phyloP scores from a whole-genome alignment of 1,284 basidiomycete species.

The Tylopilus sp. region DNA sequence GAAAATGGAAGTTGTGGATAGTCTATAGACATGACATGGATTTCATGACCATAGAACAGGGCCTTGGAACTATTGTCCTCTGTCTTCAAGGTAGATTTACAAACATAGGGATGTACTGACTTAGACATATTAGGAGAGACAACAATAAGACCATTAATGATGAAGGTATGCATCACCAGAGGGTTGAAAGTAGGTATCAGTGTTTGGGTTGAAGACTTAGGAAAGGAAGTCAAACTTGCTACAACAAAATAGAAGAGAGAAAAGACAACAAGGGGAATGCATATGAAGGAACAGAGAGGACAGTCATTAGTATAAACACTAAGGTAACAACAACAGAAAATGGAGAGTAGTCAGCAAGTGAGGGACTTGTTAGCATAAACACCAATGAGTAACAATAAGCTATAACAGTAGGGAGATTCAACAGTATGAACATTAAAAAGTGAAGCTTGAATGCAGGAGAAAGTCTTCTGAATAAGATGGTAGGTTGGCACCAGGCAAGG shows the following conservation, averaged over 20 bases:
- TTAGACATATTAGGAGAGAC: too few relatives aligned
- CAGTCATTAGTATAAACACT: too few relatives aligned
- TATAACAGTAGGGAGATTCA: neutral
- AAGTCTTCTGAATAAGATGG: neutral
- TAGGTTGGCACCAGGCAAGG: too few relatives aligned
- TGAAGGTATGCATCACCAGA: neutral
- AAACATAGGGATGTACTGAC: neutral
- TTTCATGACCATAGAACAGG: constrained; percentile 1
- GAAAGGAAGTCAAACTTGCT: neutral
- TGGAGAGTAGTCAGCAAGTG: neutral
- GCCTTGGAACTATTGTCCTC: neutral
- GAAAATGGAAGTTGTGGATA: constrained; percentile 14
- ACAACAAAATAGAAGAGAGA: neutral
- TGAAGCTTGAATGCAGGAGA: neutral
- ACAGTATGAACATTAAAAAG: neutral
- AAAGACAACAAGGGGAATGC: neutral
- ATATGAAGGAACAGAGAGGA: neutral
- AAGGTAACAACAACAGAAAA: too few relatives aligned
- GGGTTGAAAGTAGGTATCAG: neutral
- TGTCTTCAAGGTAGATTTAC: neutral
- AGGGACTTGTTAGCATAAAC: neutral
- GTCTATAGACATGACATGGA: constrained; percentile 4
- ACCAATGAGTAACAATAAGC: neutral
- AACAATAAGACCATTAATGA: too few relatives aligned
- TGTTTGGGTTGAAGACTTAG: neutral